Evolutionary conservation across 495 filamentous ascomycete genomes (phyloP).

Genomic region (Hypomontagnella submonticulosa): DNA sequence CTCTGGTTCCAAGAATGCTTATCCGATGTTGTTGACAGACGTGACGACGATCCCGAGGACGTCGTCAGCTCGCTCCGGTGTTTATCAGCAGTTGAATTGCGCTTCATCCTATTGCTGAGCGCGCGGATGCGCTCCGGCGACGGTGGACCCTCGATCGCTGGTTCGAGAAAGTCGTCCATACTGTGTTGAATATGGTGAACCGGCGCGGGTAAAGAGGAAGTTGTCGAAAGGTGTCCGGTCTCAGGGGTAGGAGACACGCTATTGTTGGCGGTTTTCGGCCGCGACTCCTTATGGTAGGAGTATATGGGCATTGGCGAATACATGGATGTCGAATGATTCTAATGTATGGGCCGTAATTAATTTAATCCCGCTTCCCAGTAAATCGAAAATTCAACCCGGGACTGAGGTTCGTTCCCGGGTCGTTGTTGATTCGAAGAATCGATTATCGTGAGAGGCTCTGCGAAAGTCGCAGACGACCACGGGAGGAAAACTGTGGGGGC

Average conservation of each 20-base stretch:
- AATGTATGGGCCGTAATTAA: slow-evolving; percentile 11
- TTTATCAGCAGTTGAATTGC: slow-evolving; percentile 56
- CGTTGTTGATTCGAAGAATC: slow-evolving; percentile 28
- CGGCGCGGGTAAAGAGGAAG: slow-evolving; percentile 20
- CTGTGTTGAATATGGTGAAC: slow-evolving; percentile 40
- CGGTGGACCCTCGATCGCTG: slow-evolving; percentile 63
- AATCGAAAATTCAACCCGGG: slow-evolving; percentile 34
- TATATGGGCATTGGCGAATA: slow-evolving; percentile 39
- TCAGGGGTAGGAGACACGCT: slow-evolving; percentile 23
- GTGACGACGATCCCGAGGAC: slow-evolving; percentile 61
- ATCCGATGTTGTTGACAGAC: slow-evolving; percentile 56
- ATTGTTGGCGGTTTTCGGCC: slow-evolving; percentile 22
- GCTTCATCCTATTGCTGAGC: slow-evolving; percentile 62
- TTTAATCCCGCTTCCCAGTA: slow-evolving; percentile 24
- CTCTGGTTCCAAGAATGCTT: slow-evolving; percentile 57
- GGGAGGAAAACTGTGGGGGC: slow-evolving; percentile 41
- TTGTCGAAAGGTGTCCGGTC: slow-evolving; percentile 25
- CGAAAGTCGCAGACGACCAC: slow-evolving; percentile 32
- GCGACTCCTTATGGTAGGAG: slow-evolving; percentile 38
- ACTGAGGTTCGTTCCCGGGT: slow-evolving; percentile 31
- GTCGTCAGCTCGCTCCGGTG: slow-evolving; percentile 57
- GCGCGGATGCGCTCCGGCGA: slow-evolving; percentile 65
- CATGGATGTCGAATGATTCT: slow-evolving; percentile 34
- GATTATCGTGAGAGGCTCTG: slow-evolving; percentile 40
- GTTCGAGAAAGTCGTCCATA: slow-evolving; percentile 55